Conservation (phyloP, 495 filamentous ascomycete species). For the Podospora didyma region DNA sequence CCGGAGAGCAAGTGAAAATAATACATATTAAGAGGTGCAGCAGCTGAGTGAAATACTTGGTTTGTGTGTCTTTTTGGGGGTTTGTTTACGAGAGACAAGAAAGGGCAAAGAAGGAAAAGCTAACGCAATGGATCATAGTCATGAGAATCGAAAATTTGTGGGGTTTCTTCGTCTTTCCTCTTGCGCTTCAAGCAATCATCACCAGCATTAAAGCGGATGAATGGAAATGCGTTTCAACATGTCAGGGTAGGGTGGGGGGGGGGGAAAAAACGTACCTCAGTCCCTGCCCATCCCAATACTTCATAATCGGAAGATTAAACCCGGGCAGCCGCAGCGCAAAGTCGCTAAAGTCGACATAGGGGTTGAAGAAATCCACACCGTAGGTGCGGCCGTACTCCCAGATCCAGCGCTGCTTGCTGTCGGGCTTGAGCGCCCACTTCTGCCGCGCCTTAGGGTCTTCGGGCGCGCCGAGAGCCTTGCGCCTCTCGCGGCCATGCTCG, state of each 20-base stretch:
- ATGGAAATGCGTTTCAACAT: too few relatives aligned
- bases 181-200: too few relatives aligned
- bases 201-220: too few relatives aligned
- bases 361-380: conserved; percentile 81
- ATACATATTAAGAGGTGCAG: too few relatives aligned
- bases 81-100: too few relatives aligned
- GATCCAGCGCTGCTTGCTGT: conserved; percentile 44
- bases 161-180: too few relatives aligned
- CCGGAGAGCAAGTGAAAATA: too few relatives aligned
- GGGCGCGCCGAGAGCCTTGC: conserved; percentile 48
- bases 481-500: conserved; percentile 50
- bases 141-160: too few relatives aligned
- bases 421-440: conserved; percentile 58
- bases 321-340: conserved; percentile 80
- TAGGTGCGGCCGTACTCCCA: conserved; percentile 56
- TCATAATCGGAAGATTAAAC: conserved; percentile 68
- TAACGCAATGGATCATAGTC: too few relatives aligned
- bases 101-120: too few relatives aligned
- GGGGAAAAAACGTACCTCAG: conserved; percentile 35
- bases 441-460: conserved; percentile 50
- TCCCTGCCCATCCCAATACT: conserved; percentile 75
- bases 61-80: too few relatives aligned
- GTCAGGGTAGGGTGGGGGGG: background rate
- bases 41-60: too few relatives aligned
- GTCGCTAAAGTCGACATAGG: conserved; percentile 80